Percentiles rank a stretch among this genome's conserved stretches.
phyloP scores from a whole-genome alignment of 2,329 filamentous ascomycete species.

The Daldinia eschscholtzii region DNA sequence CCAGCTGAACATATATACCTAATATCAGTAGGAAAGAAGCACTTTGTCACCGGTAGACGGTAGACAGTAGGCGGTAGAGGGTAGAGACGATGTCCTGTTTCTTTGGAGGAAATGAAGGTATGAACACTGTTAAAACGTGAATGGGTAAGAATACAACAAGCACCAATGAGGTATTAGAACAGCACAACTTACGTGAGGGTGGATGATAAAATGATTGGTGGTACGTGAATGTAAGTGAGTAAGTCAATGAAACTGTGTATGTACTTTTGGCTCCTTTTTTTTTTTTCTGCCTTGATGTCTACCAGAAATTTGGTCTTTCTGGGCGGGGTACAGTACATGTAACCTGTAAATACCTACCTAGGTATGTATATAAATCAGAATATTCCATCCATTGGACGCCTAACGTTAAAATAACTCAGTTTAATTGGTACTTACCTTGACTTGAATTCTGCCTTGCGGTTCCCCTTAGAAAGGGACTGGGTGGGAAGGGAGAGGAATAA shows the following conservation, averaged over 20 bases:
- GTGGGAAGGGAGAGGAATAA: not conserved
- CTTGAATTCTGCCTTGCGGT: not conserved
- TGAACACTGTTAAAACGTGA: not conserved
- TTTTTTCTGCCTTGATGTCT: not conserved
- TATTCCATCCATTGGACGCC: not conserved
- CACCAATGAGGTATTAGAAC: not conserved
- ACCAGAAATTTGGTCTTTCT: not conserved
- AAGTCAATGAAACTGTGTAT: not conserved
- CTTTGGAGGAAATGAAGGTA: not conserved
- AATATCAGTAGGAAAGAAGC: not conserved
- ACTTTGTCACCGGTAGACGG: not conserved
- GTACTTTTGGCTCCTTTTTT: not conserved
- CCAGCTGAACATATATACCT: not conserved
- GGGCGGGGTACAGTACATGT: constrained; percentile 2
- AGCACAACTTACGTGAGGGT: not conserved
- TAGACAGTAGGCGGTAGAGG: no score
- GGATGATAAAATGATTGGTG: not conserved
- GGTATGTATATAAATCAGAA: not conserved
- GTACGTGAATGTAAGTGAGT: not conserved
- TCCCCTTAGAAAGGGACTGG: not conserved
- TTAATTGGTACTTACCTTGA: not conserved
- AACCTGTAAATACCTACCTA: not conserved
- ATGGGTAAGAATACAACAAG: not conserved
- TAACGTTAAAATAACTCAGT: not conserved
- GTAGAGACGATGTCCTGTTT: not conserved